Base-by-base conservation (phyloP, 1,284 basidiomycete species). In the Flammula alnicola region DNA sequence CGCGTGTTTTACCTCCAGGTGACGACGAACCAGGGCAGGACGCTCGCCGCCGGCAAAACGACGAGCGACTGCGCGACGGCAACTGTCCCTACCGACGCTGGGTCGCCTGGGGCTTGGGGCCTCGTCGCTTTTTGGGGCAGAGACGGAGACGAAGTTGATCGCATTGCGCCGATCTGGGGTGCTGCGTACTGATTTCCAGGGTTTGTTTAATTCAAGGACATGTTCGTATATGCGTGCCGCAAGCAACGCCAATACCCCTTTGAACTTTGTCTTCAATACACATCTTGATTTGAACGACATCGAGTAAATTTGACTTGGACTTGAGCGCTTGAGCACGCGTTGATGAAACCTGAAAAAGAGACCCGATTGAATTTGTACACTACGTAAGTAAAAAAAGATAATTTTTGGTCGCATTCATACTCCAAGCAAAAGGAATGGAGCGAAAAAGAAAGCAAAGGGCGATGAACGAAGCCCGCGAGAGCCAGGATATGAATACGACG, bases 111-210 rank as follows among this genome's bases (percentile, higher is more conserved):
- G 14, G 49, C 53, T 8, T 71, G 68, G 65, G 67, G 67, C 14
- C 55, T 71, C 3, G 65, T 69, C 4, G 66, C 60, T 9, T 68
- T 70, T 49, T 70, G 63, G 62, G 71, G 71, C 7, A 57, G 67
- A 23, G 56, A 56, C n/a, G 69, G 65, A 26, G 61, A 70, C 44
- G 70, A 68, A 54, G 57, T 72, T 27, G 69, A 71, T 51, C 62
- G 65, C 23, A 46, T 71, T 22, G 70, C 66, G 16, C 61, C 60
- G 43, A 55, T 68, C 25, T 68, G 66, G 66, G 65, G 63, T n/a
- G 63, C 62, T 29, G 57, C 49, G 6, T 65, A 63, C 40, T 66
- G 35, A 62, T 12, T n/a, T 14, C 3, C 14, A 10, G 16, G 17
- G 32, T 6, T 10, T 8, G 5, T 33, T 36, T 36, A 11, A 20